These are phyloP conservation scores for Teratosphaeria nubilosa DNA, from an alignment of 2,329 filamentous ascomycete genomes.

Conservation along the genomic window DNA sequence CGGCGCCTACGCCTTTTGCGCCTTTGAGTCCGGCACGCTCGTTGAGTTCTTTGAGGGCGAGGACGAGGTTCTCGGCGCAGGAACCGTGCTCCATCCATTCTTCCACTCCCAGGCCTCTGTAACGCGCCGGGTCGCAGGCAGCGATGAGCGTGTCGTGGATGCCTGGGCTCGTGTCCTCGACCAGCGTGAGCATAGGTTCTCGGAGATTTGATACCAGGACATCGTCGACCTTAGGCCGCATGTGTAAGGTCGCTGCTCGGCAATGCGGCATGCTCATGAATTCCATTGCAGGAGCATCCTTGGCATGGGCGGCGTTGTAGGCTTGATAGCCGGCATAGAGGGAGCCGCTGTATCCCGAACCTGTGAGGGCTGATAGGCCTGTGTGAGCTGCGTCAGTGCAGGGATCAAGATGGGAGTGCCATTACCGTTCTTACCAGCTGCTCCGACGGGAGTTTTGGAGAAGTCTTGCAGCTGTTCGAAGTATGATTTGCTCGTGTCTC, in stretches of 20 bases:
- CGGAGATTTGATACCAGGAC: constrained; percentile 37
- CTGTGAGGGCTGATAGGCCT: constrained; percentile 32
- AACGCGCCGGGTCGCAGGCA: constrained; percentile 37
- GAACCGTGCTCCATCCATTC: constrained; percentile 37
- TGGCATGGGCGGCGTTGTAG: constrained; percentile 28
- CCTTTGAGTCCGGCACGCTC: constrained; percentile 37
- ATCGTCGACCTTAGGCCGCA: constrained; percentile 33
- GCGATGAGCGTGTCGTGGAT: constrained; percentile 39
- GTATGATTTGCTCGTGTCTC: constrained; percentile 39
- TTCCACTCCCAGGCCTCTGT: constrained; percentile 32
- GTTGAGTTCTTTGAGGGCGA: constrained; percentile 39
- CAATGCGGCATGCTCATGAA: constrained; percentile 39
- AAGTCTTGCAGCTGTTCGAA: constrained; percentile 41
- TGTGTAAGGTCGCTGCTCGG: constrained; percentile 31
- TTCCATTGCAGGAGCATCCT: constrained; percentile 32
- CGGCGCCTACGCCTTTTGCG: constrained; percentile 35
- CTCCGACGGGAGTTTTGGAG: constrained; percentile 41
- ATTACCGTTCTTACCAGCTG: constrained; percentile 27
- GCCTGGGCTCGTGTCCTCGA: constrained; percentile 36
- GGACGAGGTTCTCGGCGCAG: constrained; percentile 40
- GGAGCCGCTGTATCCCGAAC: constrained; percentile 37
- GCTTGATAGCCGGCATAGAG: constrained; percentile 41
- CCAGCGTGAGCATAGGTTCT: constrained; percentile 35
- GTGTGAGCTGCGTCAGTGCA: constrained; percentile 16
- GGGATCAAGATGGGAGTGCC: constrained; percentile 2